phyloP scores from a whole-genome alignment of 2,329 filamentous ascomycete genomes.

The Alternaria atra region DNA sequence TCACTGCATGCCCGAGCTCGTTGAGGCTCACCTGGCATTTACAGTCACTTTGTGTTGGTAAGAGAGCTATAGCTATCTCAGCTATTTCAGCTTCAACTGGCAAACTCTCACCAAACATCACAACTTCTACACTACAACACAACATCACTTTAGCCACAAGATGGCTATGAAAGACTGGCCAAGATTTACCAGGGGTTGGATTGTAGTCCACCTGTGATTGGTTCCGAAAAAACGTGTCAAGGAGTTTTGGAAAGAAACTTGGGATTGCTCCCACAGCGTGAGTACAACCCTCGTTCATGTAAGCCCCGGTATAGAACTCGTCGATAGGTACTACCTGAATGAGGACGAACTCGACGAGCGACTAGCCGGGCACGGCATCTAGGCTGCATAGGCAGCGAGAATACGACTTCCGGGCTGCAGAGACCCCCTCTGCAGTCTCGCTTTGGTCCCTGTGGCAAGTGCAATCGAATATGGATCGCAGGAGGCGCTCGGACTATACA shows the following conservation, averaged over 20 bases:
- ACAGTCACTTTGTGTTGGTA: neutral
- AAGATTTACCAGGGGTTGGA: neutral
- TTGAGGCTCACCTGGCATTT: neutral
- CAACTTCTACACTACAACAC: neutral
- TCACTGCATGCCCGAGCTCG: neutral
- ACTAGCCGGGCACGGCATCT: neutral
- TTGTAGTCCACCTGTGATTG: neutral
- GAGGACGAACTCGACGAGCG: neutral
- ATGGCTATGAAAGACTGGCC: neutral
- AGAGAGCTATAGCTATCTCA: neutral
- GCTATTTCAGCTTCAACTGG: neutral
- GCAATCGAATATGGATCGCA: too few species aligned
- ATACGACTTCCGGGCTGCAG: neutral
- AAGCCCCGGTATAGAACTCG: neutral
- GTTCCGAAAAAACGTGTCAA: neutral
- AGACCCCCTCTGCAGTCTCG: neutral
- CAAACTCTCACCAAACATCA: conserved; percentile 1
- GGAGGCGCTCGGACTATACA: too few species aligned
- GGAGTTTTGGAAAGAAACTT: neutral
- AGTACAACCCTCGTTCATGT: neutral
- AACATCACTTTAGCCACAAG: neutral
- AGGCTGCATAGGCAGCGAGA: neutral
- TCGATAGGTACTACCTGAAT: neutral
- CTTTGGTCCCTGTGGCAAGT: neutral
- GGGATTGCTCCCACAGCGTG: neutral